Evolutionary conservation across 306 rosid species (phyloP).

Genomic region (Bauhinia variegata): DNA sequence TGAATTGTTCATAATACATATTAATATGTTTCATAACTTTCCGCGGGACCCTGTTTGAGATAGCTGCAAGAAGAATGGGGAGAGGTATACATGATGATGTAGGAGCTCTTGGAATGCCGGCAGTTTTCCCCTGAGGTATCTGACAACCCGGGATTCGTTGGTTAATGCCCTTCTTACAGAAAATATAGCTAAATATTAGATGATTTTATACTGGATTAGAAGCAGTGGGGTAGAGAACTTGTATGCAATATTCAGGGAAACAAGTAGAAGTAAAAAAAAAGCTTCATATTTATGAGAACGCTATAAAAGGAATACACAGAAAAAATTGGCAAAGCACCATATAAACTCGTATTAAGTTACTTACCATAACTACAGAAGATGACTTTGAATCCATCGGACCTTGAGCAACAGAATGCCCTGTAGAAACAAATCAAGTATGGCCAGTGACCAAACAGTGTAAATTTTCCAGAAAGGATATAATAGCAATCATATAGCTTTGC

Average conservation of each 20-base stretch:
- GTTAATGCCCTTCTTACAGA: conserved; percentile 32
- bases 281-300: not conserved
- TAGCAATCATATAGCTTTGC: conserved; percentile 39
- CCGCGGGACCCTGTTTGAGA: conserved; percentile 54
- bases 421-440: conserved; percentile 23
- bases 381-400: conserved; percentile 43
- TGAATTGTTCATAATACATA: conserved; percentile 50
- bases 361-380: conserved; percentile 52
- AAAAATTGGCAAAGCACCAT: too few species aligned
- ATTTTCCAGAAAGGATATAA: conserved; percentile 21
- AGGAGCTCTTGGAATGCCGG: conserved; percentile 53
- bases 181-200: conserved; percentile 17
- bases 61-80: conserved; percentile 70
- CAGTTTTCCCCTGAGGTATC: conserved; percentile 52
- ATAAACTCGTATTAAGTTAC: conserved; percentile 31
- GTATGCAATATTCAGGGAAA: not conserved
- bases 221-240: not conserved
- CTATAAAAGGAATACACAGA: too few species aligned
- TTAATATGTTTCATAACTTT: conserved; percentile 49
- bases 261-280: not conserved
- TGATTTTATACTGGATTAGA: not conserved
- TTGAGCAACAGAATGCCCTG: conserved; percentile 50
- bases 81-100: conserved; percentile 87
- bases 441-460: conserved; percentile 29
- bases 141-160: too few species aligned